These are phyloP conservation scores for Pseudopyricularia cyperi DNA, from an alignment of 2,329 filamentous ascomycete genomes.

Conservation along the genomic window DNA sequence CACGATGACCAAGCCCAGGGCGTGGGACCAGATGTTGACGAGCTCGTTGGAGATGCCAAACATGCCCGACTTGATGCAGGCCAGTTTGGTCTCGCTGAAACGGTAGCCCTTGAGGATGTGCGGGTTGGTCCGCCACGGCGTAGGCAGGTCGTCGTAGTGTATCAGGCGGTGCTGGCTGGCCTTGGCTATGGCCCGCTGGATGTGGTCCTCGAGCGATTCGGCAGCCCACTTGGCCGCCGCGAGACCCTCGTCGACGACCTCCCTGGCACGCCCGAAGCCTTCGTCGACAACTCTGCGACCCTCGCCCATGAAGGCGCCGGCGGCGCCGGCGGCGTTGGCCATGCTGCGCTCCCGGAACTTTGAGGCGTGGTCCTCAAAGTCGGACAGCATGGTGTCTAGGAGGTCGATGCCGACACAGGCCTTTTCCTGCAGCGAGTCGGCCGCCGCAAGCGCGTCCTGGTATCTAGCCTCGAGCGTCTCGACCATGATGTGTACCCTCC, in stretches of 20 bases:
- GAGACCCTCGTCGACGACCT: slow-evolving; percentile 68
- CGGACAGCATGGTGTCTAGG: slow-evolving; percentile 72
- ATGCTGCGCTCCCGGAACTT: slow-evolving; percentile 69
- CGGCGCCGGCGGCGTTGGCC: slow-evolving; percentile 50
- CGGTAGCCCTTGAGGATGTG: slow-evolving; percentile 88
- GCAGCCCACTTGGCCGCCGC: slow-evolving; percentile 74
- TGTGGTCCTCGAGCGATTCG: slow-evolving; percentile 69
- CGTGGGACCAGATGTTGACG: slow-evolving; percentile 97
- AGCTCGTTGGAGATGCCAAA: slow-evolving; percentile 83
- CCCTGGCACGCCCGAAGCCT: slow-evolving; percentile 58
- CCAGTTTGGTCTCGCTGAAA: slow-evolving; percentile 82
- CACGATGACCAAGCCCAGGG: slow-evolving; percentile 77
- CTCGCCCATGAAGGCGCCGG: slow-evolving; percentile 61
- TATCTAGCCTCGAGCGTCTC: slow-evolving; percentile 84
- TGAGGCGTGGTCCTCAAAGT: slow-evolving; percentile 72
- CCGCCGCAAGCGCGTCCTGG: slow-evolving; percentile 70
- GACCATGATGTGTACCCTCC: slow-evolving; percentile 76
- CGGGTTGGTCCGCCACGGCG: slow-evolving; percentile 89
- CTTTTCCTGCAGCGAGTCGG: slow-evolving; percentile 84
- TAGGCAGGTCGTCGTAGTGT: slow-evolving; percentile 76
- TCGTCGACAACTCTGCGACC: slow-evolving; percentile 72
- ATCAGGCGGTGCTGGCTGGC: slow-evolving; percentile 75
- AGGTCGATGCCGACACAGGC: slow-evolving; percentile 76
- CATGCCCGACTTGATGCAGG: slow-evolving; percentile 65
- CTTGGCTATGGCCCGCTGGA: slow-evolving; percentile 62